Conservation (phyloP, 164 flowering plant genomes). For the Dillenia suffruticosa region DNA sequence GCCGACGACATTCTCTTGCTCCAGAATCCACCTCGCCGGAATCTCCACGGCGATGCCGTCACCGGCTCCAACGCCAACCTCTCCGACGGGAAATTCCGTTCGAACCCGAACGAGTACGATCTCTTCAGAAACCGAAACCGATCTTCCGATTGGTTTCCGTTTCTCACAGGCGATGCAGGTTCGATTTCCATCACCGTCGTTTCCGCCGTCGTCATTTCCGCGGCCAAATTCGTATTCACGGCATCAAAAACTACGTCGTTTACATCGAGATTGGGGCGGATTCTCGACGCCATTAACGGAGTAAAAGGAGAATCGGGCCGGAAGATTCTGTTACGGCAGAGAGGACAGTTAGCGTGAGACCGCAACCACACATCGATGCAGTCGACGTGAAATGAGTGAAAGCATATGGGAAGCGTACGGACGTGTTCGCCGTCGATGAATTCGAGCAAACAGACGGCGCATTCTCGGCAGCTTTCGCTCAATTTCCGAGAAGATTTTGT, state of each 20-base stretch:
- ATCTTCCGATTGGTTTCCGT: slow-evolving; percentile 26
- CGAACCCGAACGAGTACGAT: slow-evolving; percentile 93
- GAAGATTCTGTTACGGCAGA: slow-evolving; percentile 82
- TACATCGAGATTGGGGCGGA: slow-evolving; percentile 77
- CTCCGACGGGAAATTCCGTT: slow-evolving; percentile 62
- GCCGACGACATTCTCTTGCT: slow-evolving; percentile 38
- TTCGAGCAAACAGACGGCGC: slow-evolving; percentile 88
- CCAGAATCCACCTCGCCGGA: slow-evolving; percentile 54
- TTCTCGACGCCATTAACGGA: slow-evolving; percentile 83
- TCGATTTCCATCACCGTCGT: slow-evolving; percentile 23
- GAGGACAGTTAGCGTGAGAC: slow-evolving; percentile 93
- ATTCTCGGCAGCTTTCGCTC: slow-evolving; percentile 35
- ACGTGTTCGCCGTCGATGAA: slow-evolving; percentile 82
- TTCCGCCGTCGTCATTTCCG: slow-evolving; percentile 15
- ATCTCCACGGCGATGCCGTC: slow-evolving; percentile 86
- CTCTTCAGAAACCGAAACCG: slow-evolving; percentile 60
- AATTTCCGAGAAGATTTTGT: slow-evolving; percentile 6
- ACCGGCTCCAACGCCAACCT: slow-evolving; percentile 55
- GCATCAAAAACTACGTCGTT: slow-evolving; percentile 34
- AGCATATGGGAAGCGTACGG: slow-evolving; percentile 80
- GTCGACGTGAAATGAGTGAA: slow-evolving; percentile 86
- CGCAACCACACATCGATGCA: slow-evolving; percentile 93
- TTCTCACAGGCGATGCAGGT: slow-evolving; percentile 24
- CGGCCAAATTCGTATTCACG: neutral
- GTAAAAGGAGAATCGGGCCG: slow-evolving; percentile 65